Evolutionary conservation across 2,329 filamentous ascomycete species (phyloP).

Genomic region (Cryphonectria naterciae): DNA sequence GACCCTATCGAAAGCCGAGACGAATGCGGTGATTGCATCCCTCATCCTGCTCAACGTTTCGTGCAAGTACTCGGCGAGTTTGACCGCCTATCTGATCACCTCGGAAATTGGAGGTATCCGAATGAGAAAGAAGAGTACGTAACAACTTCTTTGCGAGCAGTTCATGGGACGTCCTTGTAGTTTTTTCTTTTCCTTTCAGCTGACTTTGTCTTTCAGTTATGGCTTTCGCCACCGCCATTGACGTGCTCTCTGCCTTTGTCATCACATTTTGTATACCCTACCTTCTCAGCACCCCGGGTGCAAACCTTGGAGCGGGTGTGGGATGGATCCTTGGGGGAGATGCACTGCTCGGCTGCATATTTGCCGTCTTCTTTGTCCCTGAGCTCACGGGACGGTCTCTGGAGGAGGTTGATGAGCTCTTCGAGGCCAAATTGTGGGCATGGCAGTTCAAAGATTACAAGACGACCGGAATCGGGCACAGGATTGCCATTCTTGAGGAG

Average conservation of each 20-base stretch:
- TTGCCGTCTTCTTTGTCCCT: conserved; percentile 25
- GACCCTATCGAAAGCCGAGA: conserved; percentile 6
- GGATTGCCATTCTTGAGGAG: conserved; percentile 11
- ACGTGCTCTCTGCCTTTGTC: conserved; percentile 24
- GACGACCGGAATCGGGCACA: conserved; percentile 19
- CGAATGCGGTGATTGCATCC: conserved; percentile 17
- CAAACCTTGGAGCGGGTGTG: conserved; percentile 10
- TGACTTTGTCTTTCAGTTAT: not conserved
- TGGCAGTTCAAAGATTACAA: conserved; percentile 24
- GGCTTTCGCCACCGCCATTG: conserved; percentile 20
- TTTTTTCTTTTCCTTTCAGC: not conserved
- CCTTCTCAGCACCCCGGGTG: conserved; percentile 14
- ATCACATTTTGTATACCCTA: conserved; percentile 26
- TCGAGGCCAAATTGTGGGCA: conserved; percentile 18
- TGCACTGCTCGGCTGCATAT: conserved; percentile 13
- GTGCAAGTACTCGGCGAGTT: conserved; percentile 16
- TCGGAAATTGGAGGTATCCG: conserved; percentile 22
- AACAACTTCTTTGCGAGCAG: not conserved
- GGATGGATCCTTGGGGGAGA: conserved; percentile 23
- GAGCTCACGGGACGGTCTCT: conserved; percentile 25
- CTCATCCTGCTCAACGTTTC: conserved; percentile 20
- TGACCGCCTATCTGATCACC: conserved; percentile 17
- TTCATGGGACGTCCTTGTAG: not conserved
- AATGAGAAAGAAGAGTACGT: conserved; percentile 27
- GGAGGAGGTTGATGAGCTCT: conserved; percentile 27